Percentiles rank a stretch among this genome's conserved stretches.
Conservation (phyloP, 179 eudicot species). For the Silene coronaria region DNA sequence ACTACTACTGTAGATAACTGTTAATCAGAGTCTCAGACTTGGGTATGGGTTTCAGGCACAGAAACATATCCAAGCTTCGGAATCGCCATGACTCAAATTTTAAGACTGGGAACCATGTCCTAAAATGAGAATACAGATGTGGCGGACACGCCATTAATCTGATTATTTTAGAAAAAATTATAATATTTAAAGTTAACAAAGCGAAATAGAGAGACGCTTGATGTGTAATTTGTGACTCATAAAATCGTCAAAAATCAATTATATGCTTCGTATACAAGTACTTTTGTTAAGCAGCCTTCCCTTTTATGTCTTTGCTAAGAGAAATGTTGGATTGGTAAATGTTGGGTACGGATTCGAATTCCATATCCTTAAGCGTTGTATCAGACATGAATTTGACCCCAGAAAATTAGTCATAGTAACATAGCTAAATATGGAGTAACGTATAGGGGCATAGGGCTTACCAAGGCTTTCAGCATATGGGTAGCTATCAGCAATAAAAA, state of each 20-base stretch:
- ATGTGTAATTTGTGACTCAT: neutral
- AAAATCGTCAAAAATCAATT: neutral
- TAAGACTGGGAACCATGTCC: too few species aligned
- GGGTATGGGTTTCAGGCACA: neutral
- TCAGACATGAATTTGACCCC: too few species aligned
- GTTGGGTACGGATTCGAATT: too few species aligned
- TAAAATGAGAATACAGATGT: too few species aligned
- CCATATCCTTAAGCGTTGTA: too few species aligned
- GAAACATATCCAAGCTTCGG: neutral
- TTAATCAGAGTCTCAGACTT: neutral
- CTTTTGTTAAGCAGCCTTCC: too few species aligned
- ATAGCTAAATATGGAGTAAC: neutral
- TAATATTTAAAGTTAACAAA: too few species aligned
- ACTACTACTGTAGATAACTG: neutral
- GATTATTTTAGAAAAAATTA: too few species aligned
- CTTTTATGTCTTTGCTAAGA: neutral
- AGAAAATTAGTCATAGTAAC: too few species aligned
- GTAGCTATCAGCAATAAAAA: conserved; percentile 35
- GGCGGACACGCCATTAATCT: too few species aligned
- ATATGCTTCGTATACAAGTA: neutral
- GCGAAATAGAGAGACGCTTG: neutral
- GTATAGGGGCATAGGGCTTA: neutral
- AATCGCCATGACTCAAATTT: neutral
- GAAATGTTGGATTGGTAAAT: neutral
- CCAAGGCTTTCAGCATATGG: conserved; percentile 16